A percentile compares a stretch with the other conserved stretches of the same genome.
phyloP scores from a whole-genome alignment of 2,329 filamentous ascomycete genomes.

The Colletotrichum costaricense region DNA sequence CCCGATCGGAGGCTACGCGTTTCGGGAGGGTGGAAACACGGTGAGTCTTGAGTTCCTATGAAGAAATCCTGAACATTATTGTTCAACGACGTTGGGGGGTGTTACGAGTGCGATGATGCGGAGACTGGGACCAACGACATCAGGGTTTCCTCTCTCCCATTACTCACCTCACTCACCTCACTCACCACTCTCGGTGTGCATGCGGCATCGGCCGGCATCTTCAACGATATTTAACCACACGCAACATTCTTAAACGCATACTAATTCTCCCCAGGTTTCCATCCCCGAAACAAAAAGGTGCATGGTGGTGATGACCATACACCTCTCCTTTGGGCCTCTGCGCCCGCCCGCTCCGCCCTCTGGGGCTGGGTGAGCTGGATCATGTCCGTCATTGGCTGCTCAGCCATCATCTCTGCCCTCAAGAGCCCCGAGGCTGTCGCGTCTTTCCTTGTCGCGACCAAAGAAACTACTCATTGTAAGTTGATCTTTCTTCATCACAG shows the following conservation, averaged over 20 bases:
- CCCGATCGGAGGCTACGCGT: slow-evolving; percentile 31
- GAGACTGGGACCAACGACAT: background rate
- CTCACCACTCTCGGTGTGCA: slow-evolving; percentile 8
- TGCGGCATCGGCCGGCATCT: background rate
- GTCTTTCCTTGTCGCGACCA: slow-evolving; percentile 24
- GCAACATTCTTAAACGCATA: background rate
- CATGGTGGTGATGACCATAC: slow-evolving; percentile 55
- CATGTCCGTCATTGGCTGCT: slow-evolving; percentile 53
- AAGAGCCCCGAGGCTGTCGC: slow-evolving; percentile 33
- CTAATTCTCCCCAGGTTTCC: slow-evolving; percentile 9
- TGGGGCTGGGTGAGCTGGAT: slow-evolving; percentile 56
- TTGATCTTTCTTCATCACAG: slow-evolving; percentile 24
- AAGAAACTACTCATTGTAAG: slow-evolving; percentile 15
- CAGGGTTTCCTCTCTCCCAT: background rate
- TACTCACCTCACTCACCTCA: background rate
- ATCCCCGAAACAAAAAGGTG: slow-evolving; percentile 35
- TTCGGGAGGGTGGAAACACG: slow-evolving; percentile 35
- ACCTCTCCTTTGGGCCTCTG: slow-evolving; percentile 44
- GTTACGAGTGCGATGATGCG: background rate
- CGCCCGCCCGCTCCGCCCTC: slow-evolving; percentile 42
- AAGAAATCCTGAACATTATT: no score
- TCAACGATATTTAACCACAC: background rate
- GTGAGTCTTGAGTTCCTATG: background rate
- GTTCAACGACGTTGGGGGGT: no score
- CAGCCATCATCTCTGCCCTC: slow-evolving; percentile 42